Percentiles rank a stretch among this genome's conserved stretches.
phyloP scores from a whole-genome alignment of 371 early-diverging fungal genomes.

The Actinomortierella wolfii region DNA sequence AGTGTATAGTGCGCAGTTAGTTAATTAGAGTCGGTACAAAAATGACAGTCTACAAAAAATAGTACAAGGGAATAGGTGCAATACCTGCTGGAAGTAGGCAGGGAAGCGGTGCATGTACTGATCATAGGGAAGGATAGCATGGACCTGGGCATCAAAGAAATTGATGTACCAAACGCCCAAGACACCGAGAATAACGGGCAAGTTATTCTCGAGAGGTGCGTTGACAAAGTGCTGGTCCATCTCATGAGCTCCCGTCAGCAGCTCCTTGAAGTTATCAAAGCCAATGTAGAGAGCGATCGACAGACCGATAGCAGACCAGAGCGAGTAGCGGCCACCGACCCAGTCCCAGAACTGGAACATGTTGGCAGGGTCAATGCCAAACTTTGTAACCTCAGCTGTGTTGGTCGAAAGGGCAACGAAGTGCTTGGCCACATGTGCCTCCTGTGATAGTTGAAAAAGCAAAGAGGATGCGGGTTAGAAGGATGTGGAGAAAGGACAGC shows the following conservation, averaged over 20 bases:
- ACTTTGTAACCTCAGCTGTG: conserved; percentile 85
- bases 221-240: conserved; percentile 97
- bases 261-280: conserved; percentile 91
- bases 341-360: conserved; percentile 99
- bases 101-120: conserved; percentile 97
- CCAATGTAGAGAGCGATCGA: conserved; percentile 97
- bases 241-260: conserved; percentile 93
- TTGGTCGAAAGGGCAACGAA: conserved; percentile 99
- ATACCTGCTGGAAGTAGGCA: conserved; percentile 98
- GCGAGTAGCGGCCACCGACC: conserved; percentile 99
- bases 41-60: too few relatives aligned
- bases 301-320: conserved; percentile 99
- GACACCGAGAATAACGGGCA: conserved; percentile 92
- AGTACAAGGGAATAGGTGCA: too few relatives aligned
- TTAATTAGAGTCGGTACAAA: too few relatives aligned
- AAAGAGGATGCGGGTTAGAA: not conserved
- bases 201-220: conserved; percentile 87
- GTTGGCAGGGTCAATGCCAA: conserved; percentile 92
- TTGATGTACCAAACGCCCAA: conserved; percentile 99
- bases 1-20: not conserved
- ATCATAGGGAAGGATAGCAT: conserved; percentile 98
- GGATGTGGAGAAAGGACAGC: conserved; percentile 1
- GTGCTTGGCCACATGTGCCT: conserved; percentile 94
- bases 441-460: conserved; percentile 27
- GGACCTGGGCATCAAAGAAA: conserved; percentile 93